Percentiles rank a stretch among this genome's conserved stretches.
phyloP scores from a whole-genome alignment of 495 filamentous ascomycete species.

The Neurospora sp. region DNA sequence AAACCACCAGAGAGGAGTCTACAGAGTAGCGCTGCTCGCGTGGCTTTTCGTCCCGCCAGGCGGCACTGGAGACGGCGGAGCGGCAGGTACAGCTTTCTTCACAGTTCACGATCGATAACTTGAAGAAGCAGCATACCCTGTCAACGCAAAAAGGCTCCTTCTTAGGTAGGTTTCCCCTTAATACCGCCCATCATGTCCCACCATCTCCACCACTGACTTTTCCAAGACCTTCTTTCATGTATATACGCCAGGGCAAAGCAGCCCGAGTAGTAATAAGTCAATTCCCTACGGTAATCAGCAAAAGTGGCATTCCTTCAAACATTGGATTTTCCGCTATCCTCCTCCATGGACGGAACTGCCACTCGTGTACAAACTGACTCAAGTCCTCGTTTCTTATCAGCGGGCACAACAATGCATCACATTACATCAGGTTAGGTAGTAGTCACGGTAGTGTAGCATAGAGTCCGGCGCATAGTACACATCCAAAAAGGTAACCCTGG shows the following conservation, averaged over 20 bases:
- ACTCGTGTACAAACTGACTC: neutral
- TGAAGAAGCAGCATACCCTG: neutral
- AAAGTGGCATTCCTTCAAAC: neutral
- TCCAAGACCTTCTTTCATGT: neutral
- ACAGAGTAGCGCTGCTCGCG: neutral
- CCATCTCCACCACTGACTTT: neutral
- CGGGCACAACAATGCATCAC: neutral
- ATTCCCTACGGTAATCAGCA: neutral
- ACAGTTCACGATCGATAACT: neutral
- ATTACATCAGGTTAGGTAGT: neutral
- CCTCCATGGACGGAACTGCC: neutral
- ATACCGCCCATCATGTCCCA: neutral
- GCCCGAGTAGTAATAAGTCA: neutral
- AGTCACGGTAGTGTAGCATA: neutral
- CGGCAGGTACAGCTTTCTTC: neutral
- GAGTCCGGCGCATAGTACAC: neutral
- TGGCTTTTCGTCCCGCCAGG: neutral
- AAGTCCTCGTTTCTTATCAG: neutral
- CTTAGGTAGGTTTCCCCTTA: neutral
- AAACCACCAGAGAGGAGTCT: neutral
- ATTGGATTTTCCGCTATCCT: neutral
- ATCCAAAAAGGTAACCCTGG: neutral
- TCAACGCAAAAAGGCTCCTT: neutral
- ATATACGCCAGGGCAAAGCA: neutral
- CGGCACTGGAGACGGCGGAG: neutral